Base-by-base conservation (phyloP, 2,329 filamentous ascomycete genomes). In the Stagonosporopsis tanaceti region DNA sequence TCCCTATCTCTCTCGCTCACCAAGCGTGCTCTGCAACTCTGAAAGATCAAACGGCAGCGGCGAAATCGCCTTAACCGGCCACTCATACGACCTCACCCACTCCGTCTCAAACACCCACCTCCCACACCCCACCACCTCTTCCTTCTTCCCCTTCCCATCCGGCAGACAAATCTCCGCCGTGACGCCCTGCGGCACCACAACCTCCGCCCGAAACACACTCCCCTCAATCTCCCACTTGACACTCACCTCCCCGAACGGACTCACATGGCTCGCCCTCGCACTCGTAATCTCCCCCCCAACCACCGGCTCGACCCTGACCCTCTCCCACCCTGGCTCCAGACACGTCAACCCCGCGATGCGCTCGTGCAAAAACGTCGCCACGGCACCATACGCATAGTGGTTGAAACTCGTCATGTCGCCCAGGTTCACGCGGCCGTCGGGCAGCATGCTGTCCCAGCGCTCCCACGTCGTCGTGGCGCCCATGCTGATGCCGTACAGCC, bases 401-500 rank as follows among this genome's bases (percentile, higher is more conserved):
- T 59, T 59, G 38, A 59, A 59, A 34, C 20, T 80, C 0, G 79
- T 81, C 81, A 83, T 83, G 37, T 74, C 67, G 0, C 80, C 78
- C 0, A 77, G 72, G 52, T 83, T 83, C 20, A 82, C 59, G 0
- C 60, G 71, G 0, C 81, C 80, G 52, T 82, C 71, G 0, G 78
- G 71, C 0, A 81, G 64, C 35, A 83, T 70, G 38, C 78, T 80
- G 41, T 84, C 79, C 81, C 81, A 84, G 0, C 81, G 72, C 57
- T 84, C 81, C 81, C 81, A 84, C 0, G 77, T 80, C 0, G 80
- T 83, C 0, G 81, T 83, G 0, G 76, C 80, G 3, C 74, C 73
- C 75, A 78, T 76, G 0, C 72, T 76, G 7, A 83, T 74, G 3
- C 79, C 80, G 44, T 82, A 83, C 1, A 84, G 64, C 81, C 81